phyloP scores from a whole-genome alignment of 495 filamentous ascomycete species.

The Halenospora varia region DNA sequence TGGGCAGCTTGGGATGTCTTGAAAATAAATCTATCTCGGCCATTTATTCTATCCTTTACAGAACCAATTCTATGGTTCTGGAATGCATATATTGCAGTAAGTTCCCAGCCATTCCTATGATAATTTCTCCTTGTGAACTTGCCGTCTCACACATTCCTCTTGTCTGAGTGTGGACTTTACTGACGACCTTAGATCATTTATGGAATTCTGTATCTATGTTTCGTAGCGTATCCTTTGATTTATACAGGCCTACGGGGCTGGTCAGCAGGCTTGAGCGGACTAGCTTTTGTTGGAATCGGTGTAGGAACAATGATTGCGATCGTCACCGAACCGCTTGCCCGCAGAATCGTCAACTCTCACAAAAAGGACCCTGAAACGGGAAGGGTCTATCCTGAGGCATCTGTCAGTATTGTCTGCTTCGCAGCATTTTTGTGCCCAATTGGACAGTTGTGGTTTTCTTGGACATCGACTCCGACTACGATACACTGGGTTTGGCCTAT shows the following conservation, averaged over 20 bases:
- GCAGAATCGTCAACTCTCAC: slow-evolving; percentile 68
- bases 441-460: slow-evolving; percentile 75
- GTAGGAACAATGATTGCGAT: slow-evolving; percentile 68
- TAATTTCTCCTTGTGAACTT: too few relatives aligned
- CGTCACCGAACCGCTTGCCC: slow-evolving; percentile 62
- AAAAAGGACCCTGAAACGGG: slow-evolving; percentile 65
- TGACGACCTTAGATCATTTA: slow-evolving; percentile 39
- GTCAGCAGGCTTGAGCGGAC: slow-evolving; percentile 66
- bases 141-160: too few relatives aligned
- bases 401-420: slow-evolving; percentile 66
- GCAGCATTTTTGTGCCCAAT: slow-evolving; percentile 63
- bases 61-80: slow-evolving; percentile 88
- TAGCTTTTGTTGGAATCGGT: slow-evolving; percentile 79
- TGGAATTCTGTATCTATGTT: slow-evolving; percentile 80
- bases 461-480: slow-evolving; percentile 68
- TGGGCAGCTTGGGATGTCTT: slow-evolving; percentile 49
- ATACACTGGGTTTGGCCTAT: slow-evolving; percentile 77
- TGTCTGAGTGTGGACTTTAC: slow-evolving; percentile 21
- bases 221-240: slow-evolving; percentile 79
- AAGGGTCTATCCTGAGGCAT: slow-evolving; percentile 65
- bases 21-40: slow-evolving; percentile 68
- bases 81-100: slow-evolving; percentile 61
- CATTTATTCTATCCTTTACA: slow-evolving; percentile 71
- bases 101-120: neutral
- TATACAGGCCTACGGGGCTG: slow-evolving; percentile 68